Conservation (phyloP, 345 rosid species). For the Alliaria petiolata region DNA sequence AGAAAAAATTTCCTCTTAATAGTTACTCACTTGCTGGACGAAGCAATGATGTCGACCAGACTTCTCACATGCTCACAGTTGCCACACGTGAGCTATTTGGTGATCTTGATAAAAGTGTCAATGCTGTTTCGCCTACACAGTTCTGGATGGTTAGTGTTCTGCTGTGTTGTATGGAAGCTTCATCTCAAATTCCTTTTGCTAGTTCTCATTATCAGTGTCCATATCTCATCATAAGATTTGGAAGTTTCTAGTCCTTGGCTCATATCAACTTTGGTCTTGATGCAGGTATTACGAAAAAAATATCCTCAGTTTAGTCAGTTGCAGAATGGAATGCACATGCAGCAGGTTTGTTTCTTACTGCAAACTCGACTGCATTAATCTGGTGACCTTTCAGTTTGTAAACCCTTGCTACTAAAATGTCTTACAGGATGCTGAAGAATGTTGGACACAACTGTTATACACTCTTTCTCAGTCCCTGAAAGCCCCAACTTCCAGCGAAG, state of each 20-base stretch:
- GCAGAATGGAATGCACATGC: constrained; percentile 95
- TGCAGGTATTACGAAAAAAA: constrained; percentile 80
- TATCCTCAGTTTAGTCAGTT: constrained; percentile 92
- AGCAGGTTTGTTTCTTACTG: constrained; percentile 55
- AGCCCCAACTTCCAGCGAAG: constrained; percentile 61
- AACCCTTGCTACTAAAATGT: constrained; percentile 12
- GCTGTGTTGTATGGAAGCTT: neutral
- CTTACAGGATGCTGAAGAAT: constrained; percentile 94
- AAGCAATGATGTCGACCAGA: constrained; percentile 77
- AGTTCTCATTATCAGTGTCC: neutral
- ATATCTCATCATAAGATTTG: neutral
- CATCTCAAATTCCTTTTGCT: neutral
- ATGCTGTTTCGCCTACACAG: constrained; percentile 89
- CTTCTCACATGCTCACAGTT: constrained; percentile 90
- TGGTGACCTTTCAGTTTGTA: neutral
- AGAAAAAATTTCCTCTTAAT: constrained; percentile 16
- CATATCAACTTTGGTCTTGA: constrained; percentile 1
- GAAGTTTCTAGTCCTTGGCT: constrained; percentile 12
- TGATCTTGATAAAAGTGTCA: constrained; percentile 89
- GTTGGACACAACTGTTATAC: constrained; percentile 94
- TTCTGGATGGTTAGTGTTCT: constrained; percentile 83
- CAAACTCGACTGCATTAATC: neutral
- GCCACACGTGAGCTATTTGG: constrained; percentile 87
- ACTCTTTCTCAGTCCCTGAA: constrained; percentile 88
- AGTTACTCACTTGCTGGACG: constrained; percentile 68